These are phyloP conservation scores for Pseudogymnoascus sp. DNA, from an alignment of 2,329 filamentous ascomycete species.

Conservation along the genomic window DNA sequence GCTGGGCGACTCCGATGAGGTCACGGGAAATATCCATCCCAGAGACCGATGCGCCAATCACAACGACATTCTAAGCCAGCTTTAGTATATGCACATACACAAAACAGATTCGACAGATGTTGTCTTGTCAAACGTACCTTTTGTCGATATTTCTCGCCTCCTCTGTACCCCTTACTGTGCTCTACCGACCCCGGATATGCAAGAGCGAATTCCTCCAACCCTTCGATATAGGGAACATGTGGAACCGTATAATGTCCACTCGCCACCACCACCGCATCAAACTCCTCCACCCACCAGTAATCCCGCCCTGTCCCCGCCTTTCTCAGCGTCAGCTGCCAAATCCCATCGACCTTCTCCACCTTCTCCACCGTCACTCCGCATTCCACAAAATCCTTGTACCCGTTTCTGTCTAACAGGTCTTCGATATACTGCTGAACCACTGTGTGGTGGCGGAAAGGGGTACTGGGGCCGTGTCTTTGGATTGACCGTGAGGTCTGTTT, in stretches of 20 bases:
- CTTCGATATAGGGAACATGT: conserved; percentile 52
- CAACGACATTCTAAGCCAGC: conserved; percentile 36
- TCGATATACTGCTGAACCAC: conserved; percentile 50
- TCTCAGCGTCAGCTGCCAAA: conserved; percentile 48
- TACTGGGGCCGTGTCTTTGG: conserved; percentile 45
- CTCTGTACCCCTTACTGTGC: conserved; percentile 69
- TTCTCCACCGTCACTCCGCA: conserved; percentile 57
- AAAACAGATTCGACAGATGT: conserved; percentile 24
- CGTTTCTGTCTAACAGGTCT: conserved; percentile 42
- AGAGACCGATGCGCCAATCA: conserved; percentile 58
- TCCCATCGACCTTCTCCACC: conserved; percentile 39
- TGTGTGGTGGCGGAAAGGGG: conserved; percentile 55
- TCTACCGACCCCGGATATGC: conserved; percentile 46
- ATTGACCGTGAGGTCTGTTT: conserved; percentile 36
- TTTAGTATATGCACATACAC: not conserved
- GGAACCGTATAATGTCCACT: conserved; percentile 62
- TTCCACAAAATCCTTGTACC: conserved; percentile 44
- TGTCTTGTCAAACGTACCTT: conserved; percentile 30
- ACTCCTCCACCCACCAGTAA: conserved; percentile 54
- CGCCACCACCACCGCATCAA: conserved; percentile 62
- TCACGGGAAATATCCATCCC: conserved; percentile 55
- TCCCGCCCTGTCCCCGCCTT: conserved; percentile 37
- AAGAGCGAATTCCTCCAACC: conserved; percentile 50
- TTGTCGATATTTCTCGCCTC: conserved; percentile 48
- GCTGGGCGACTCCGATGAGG: conserved; percentile 37